phyloP scores from a whole-genome alignment of 371 early-diverging fungal genomes.

The Apophysomyces elegans region DNA sequence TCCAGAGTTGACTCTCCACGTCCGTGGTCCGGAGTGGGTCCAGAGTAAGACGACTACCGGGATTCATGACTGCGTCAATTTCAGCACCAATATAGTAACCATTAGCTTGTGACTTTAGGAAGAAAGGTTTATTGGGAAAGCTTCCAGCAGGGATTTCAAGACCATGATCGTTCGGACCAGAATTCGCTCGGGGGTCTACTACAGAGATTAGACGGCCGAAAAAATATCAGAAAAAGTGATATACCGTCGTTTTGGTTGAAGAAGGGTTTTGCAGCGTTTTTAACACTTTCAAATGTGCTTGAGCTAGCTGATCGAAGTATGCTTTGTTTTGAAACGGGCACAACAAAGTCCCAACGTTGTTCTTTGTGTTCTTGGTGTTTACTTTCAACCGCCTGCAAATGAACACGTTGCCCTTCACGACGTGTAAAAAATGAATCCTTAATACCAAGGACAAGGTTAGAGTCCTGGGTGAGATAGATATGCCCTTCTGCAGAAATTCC shows the following conservation, averaged over 20 bases:
- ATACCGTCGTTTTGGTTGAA: not conserved
- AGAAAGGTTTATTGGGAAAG: constrained; percentile 47
- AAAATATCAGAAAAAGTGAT: not conserved
- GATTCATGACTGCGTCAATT: constrained; percentile 17
- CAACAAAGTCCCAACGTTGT: constrained; percentile 54
- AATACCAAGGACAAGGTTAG: constrained; percentile 55
- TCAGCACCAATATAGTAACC: constrained; percentile 44
- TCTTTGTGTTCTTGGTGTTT: constrained; percentile 43
- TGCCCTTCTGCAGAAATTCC: constrained; percentile 45
- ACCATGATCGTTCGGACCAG: constrained; percentile 1
- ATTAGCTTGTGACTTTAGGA: constrained; percentile 42
- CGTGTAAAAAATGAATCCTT: constrained; percentile 54
- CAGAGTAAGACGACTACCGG: constrained; percentile 36
- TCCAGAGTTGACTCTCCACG: constrained; percentile 59
- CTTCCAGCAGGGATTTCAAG: constrained; percentile 32
- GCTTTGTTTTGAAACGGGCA: constrained; percentile 35
- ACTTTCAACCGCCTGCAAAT: constrained; percentile 47
- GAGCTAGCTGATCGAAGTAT: constrained; percentile 15
- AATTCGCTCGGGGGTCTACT: not conserved
- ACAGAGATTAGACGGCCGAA: not conserved
- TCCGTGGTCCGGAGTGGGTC: constrained; percentile 36
- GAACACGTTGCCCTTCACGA: constrained; percentile 52
- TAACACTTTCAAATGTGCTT: constrained; percentile 23
- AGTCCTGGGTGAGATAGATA: constrained; percentile 45
- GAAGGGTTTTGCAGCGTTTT: constrained; percentile 18